Conservation (phyloP, 805 yeast genomes). For the Candida ficus region DNA sequence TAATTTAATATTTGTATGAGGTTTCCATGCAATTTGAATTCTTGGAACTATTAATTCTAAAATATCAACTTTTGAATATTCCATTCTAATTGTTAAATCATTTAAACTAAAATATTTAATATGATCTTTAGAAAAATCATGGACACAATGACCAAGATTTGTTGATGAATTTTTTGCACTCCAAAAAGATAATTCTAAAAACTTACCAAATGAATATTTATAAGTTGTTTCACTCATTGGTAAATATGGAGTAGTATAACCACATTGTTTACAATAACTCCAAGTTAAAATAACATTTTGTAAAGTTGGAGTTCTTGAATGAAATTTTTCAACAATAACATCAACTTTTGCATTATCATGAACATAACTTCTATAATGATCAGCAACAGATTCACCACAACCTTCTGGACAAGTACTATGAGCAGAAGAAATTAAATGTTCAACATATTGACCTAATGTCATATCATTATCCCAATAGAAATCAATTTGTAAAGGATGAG, state of each 20-base stretch:
- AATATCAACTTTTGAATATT: conserved; percentile 68
- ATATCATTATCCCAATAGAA: conserved; percentile 89
- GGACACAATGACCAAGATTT: conserved; percentile 64
- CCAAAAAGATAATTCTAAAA: conserved; percentile 82
- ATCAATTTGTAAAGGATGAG: conserved; percentile 77
- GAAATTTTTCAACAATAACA: conserved; percentile 60
- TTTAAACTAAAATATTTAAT: conserved; percentile 79
- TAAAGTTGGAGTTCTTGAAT: conserved; percentile 51
- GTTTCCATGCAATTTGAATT: conserved; percentile 64
- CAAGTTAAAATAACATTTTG: conserved; percentile 77
- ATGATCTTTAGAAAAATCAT: conserved; percentile 78
- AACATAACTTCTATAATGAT: conserved; percentile 82
- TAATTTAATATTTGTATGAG: conserved; percentile 60
- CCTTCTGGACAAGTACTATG: conserved; percentile 69
- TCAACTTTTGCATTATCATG: conserved; percentile 84
- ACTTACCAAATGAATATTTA: conserved; percentile 91
- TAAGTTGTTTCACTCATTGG: conserved; percentile 85
- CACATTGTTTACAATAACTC: conserved; percentile 85
- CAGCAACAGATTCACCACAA: conserved; percentile 64
- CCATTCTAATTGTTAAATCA: conserved; percentile 73
- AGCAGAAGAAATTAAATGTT: conserved; percentile 68
- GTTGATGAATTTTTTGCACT: conserved; percentile 47
- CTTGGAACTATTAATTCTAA: conserved; percentile 77
- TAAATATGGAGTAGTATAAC: conserved; percentile 65
- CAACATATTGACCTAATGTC: conserved; percentile 84